Percentiles rank a stretch among this genome's conserved stretches.
These are phyloP conservation scores for Coemansia aciculifera DNA, from an alignment of 192 early-diverging fungal species.

Conservation along the genomic window DNA sequence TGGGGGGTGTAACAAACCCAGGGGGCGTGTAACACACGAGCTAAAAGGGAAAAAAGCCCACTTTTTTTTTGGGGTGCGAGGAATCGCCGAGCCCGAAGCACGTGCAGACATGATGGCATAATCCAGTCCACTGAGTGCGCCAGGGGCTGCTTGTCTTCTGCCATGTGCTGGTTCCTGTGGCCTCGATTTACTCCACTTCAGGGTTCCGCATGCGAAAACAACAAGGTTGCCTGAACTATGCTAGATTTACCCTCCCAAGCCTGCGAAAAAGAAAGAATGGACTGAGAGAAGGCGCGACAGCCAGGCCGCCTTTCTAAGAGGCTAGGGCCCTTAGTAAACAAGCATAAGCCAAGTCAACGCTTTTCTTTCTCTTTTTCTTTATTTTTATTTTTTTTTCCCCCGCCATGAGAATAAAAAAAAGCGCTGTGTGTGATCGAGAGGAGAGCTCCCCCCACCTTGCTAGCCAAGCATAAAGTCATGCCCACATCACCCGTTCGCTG, in stretches of 20 bases:
- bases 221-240: background rate
- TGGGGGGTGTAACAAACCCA: background rate
- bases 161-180: slow-evolving; percentile 8
- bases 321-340: background rate
- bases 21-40: slow-evolving; percentile 3
- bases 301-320: background rate
- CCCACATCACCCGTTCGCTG: background rate
- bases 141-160: background rate
- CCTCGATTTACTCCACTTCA: background rate
- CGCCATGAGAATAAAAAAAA: background rate
- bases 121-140: background rate
- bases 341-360: slow-evolving; percentile 3
- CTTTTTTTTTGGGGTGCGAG: slow-evolving; percentile 8
- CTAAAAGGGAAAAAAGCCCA: background rate
- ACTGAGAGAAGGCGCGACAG: too few species aligned
- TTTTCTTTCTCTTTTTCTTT: background rate
- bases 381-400: background rate
- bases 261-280: background rate
- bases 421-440: background rate
- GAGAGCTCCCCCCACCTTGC: background rate
- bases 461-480: background rate
- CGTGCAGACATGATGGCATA: slow-evolving; percentile 5
- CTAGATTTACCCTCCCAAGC: background rate
- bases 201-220: background rate
- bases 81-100: slow-evolving; percentile 11